Evolutionary conservation across 352 stramenopile species (phyloP), one percentile per base, ranked within the genome.

Genomic region (Phytophthora pisi): DNA sequence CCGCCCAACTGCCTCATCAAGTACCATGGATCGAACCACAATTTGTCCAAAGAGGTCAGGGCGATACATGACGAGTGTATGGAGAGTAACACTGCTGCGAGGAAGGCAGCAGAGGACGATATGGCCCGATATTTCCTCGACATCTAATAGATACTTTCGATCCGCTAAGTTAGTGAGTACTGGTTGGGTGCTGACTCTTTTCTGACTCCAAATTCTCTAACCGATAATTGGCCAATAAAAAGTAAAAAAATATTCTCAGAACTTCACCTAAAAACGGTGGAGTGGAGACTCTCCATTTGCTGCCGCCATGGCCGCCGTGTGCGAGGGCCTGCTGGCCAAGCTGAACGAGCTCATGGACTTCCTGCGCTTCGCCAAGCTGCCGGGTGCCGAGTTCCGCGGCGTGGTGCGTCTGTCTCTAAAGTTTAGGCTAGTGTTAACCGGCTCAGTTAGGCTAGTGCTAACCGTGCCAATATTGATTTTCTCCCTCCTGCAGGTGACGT

Each of bases 311-410:
- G 28, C 72, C 42, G 49, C 61, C 30, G 68, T 84, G 66, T 95
- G 87, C 72, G 87, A 90, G 51, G 77, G 74, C 40, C 73, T 93
- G 16, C 60, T 92, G 70, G 85, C 81, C 57, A 95, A 93, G 61
- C 77, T 95, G 23, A 81, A 92, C 38, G 87, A 95, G 61, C 80
- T 95, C 54, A 95, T 95, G 85, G 84, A 87, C 75, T 95, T 92
- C 66, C 60, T 95, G 50, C 74, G 77, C 71, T 95, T 92, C 55
- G 63, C 85, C 15, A 80, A 70, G 65, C 70, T 79, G 1, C 67
- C 74, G 6, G 67, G 51, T 9, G 72, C 73, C 20, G 61, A 79
- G 11, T 95, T 93, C 64, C 74, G 68, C 11, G 85, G 87, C 49
- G 81, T 82, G 31, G 87, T 95, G 77, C 45, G 57, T 61, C 0